Base-by-base conservation (phyloP, 257 asterid genomes). In the Solanum tarijense region DNA sequence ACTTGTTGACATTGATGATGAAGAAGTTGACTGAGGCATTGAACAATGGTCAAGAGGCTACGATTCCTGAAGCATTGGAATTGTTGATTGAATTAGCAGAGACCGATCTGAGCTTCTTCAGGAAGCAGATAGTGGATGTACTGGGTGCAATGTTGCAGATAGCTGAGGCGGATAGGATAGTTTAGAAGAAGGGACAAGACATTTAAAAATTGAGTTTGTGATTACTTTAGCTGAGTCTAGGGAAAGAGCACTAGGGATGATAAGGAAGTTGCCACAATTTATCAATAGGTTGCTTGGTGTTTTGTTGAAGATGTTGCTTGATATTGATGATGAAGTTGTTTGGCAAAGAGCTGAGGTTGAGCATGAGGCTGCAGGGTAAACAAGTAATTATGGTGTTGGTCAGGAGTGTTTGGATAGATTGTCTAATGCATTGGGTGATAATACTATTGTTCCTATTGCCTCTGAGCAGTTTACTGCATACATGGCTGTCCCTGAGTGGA, bases 191-290 rank as follows among this genome's bases (percentile, higher is more conserved):
- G 96, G 98, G 41, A 95, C 99, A 0, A 88, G 96, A 74, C 98
- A 97, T 91, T 88, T 96, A 93, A 98, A 98, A 0, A 89, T 94
- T 82, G 99, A 97, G 87, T 95, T 97, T 73, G 96, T 97, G 20
- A 91, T 97, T 46, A 96, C 99, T 34, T 85, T 97, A 81, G 99
- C 98, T 0, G 98, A 95, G 90, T 97, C 98, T 0, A 92, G 98
- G 85, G 98, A 96, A 86, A 92, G 98, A 87, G 98, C 98, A 2
- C 98, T 98, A 1, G 98, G 99, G 89, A 96, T 97, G 99, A 96
- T 97, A 98, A 94, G 98, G 89, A 95, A 93, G 91, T 60, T 97
- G 92, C 99, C 98, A 0, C 98, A 93, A 85, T 96, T 95, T 84
- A 93, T 94, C 75, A 94, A 94, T 89, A 90, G 95, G 89, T 89